phyloP scores from a whole-genome alignment of 192 early-diverging fungal species.

The Rhizophagus prolifer region DNA sequence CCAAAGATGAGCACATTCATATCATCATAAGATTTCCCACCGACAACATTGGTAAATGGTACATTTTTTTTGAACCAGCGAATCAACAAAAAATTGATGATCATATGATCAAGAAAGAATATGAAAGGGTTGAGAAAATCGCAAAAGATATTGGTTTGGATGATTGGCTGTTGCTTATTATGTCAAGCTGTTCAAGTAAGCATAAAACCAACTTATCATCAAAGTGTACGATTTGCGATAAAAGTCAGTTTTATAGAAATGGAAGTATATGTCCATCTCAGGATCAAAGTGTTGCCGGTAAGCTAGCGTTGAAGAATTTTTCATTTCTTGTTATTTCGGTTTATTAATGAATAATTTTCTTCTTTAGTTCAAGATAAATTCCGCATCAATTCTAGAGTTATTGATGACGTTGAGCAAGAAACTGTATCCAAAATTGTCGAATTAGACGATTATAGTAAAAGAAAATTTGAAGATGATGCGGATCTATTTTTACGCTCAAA shows the following conservation, averaged over 20 bases:
- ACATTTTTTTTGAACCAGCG: not conserved
- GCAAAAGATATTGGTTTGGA: not conserved
- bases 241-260: not conserved
- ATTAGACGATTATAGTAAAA: not conserved
- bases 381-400: not conserved
- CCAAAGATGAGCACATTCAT: not conserved
- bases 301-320: not conserved
- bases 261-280: not conserved
- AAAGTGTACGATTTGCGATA: not conserved
- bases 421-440: not conserved
- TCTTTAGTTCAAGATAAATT: not conserved
- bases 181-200: not conserved
- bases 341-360: not conserved
- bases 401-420: not conserved
- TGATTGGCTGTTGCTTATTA: not conserved
- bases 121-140: not conserved
- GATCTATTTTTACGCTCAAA: constrained; percentile 1
- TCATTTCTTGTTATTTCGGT: not conserved
- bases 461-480: not conserved
- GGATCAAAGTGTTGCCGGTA: not conserved
- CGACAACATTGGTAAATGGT: not conserved
- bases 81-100: not conserved
- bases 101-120: not conserved
- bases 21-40: not conserved
- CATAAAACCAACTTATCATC: not conserved